These are phyloP conservation scores for Stachybotrys elegans DNA, from an alignment of 2,329 filamentous ascomycete species.

Conservation along the genomic window DNA sequence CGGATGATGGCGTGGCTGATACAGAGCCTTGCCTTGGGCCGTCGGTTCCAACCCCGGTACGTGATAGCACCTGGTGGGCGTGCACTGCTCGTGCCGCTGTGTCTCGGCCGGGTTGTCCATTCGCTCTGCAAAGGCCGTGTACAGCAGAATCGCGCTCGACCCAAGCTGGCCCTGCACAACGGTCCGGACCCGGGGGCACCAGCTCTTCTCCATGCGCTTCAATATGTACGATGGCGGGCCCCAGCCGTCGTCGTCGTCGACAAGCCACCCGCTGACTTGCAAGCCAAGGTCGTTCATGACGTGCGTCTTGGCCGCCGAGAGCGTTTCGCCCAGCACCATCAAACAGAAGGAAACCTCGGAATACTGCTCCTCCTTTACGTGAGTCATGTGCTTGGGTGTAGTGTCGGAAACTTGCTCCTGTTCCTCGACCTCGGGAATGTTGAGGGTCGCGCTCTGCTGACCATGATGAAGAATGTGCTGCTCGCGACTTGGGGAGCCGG, in stretches of 20 bases:
- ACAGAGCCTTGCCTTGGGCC: too few relatives aligned
- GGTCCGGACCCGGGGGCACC: neutral
- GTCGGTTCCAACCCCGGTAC: too few relatives aligned
- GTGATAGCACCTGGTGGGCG: neutral
- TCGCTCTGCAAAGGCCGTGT: neutral
- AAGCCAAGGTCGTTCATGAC: neutral
- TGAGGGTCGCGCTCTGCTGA: too few relatives aligned
- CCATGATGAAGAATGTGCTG: too few relatives aligned
- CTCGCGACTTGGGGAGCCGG: too few relatives aligned
- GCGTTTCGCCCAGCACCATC: neutral
- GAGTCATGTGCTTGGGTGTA: too few relatives aligned
- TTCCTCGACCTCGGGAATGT: too few relatives aligned
- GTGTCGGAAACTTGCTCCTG: neutral
- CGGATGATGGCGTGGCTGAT: too few relatives aligned
- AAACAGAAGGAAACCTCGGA: neutral
- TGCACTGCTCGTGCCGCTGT: neutral
- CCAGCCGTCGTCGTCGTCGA: constrained; percentile 1
- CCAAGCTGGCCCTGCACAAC: neutral
- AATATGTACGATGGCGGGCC: neutral
- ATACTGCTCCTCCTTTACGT: too few relatives aligned
- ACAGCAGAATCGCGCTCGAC: neutral
- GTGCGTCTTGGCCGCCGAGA: neutral
- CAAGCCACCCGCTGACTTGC: neutral
- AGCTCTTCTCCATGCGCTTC: neutral
- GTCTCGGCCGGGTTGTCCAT: neutral